A percentile compares a stretch with the other conserved stretches of the same genome.
These are phyloP conservation scores for Bolboschoenus planiculmis DNA, from an alignment of 176 grass and related monocot species.

Conservation along the genomic window DNA sequence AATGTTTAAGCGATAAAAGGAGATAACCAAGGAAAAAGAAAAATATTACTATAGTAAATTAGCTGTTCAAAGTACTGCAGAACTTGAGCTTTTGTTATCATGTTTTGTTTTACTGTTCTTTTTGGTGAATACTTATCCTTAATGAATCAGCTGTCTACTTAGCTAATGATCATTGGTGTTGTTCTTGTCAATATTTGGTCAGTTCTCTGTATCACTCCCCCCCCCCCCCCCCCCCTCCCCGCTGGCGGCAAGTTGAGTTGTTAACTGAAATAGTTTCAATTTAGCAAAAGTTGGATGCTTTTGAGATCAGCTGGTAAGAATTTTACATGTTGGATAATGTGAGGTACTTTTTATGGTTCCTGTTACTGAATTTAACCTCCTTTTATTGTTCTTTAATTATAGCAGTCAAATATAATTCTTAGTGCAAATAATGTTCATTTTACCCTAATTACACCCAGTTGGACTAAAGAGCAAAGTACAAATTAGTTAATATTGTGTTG, in stretches of 20 bases:
- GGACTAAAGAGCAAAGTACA: not conserved
- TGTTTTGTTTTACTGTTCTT: not conserved
- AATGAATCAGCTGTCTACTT: not conserved
- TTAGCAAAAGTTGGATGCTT: not conserved
- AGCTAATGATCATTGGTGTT: not conserved
- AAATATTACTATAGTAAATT: not conserved
- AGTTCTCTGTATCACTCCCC: not conserved
- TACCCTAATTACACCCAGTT: not conserved
- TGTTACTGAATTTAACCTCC: not conserved
- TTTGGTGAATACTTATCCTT: not conserved
- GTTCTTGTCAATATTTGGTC: not conserved
- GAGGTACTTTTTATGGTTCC: not conserved
- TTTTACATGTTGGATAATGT: not conserved
- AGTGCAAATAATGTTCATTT: no score
- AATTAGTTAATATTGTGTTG: no score
- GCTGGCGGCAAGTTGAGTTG: not conserved
- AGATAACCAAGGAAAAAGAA: not conserved
- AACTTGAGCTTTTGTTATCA: not conserved
- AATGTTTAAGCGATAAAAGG: not conserved
- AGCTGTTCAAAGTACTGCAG: not conserved
- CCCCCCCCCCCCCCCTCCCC: not conserved
- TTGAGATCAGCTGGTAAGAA: not conserved
- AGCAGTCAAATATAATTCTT: not conserved
- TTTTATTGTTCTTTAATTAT: not conserved
- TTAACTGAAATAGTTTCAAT: not conserved